Evolutionary conservation across 371 early-diverging fungal species (phyloP).

Genomic region (Mortierella sp.): DNA sequence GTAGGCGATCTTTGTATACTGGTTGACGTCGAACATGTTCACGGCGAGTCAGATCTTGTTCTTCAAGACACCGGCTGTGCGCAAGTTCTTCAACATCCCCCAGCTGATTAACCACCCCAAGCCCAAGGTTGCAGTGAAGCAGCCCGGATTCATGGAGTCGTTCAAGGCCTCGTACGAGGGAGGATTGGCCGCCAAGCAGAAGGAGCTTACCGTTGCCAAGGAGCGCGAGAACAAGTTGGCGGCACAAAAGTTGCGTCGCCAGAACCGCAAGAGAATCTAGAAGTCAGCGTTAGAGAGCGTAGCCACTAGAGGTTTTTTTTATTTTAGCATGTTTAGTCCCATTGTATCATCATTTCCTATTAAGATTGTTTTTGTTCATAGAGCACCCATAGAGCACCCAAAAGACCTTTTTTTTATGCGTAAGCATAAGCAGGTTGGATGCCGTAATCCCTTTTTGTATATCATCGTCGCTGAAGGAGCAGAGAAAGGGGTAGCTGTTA

Average conservation of each 20-base stretch:
- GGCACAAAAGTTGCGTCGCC: constrained; percentile 50
- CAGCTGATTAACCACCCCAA: constrained; percentile 61
- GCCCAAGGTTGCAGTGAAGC: constrained; percentile 33
- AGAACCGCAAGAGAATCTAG: constrained; percentile 54
- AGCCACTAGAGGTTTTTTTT: no score
- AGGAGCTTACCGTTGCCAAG: constrained; percentile 29
- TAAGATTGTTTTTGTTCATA: background rate
- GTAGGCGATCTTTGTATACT: constrained; percentile 88
- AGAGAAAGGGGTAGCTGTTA: background rate
- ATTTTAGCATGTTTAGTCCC: background rate
- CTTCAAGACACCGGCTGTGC: constrained; percentile 71
- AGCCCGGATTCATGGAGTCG: constrained; percentile 54
- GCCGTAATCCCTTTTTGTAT: background rate
- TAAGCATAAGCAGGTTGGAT: no score
- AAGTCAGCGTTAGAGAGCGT: background rate
- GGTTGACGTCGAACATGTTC: constrained; percentile 83
- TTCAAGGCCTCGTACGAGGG: constrained; percentile 55
- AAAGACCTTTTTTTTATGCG: no score
- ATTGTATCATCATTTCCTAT: background rate
- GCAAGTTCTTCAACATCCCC: constrained; percentile 70
- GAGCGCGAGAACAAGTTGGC: constrained; percentile 48
- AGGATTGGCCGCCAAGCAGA: constrained; percentile 48
- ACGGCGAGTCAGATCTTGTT: constrained; percentile 79
- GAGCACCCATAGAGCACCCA: no score
- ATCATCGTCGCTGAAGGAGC: background rate